Evolutionary conservation across 2,329 filamentous ascomycete genomes (phyloP).

Genomic region (Beauveria rudraprayagi): DNA sequence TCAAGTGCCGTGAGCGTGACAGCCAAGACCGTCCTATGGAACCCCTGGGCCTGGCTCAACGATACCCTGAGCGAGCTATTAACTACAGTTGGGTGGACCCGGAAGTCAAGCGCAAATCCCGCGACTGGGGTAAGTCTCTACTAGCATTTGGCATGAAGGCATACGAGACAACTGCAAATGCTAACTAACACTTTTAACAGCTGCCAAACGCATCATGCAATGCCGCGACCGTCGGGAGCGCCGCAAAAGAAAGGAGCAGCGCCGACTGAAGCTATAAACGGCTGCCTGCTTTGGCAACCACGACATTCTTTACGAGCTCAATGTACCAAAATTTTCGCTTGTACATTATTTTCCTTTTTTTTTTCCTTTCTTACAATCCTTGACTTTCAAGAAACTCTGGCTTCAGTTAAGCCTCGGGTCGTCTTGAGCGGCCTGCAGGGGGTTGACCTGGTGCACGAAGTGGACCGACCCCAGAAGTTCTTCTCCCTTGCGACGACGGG

Average conservation of each 20-base stretch:
- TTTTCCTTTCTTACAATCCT: neutral
- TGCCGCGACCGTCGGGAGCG: slow-evolving; percentile 30
- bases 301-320: slow-evolving; percentile 12
- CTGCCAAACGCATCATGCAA: slow-evolving; percentile 27
- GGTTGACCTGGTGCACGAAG: neutral
- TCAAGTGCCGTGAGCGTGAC: slow-evolving; percentile 33
- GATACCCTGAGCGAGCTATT: slow-evolving; percentile 41
- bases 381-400: neutral
- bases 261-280: slow-evolving; percentile 27
- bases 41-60: slow-evolving; percentile 29
- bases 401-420: neutral
- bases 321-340: slow-evolving; percentile 12
- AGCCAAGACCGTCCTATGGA: slow-evolving; percentile 29
- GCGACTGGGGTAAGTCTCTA: slow-evolving; percentile 32
- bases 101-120: slow-evolving; percentile 29
- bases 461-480: slow-evolving; percentile 1
- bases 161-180: neutral
- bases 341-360: neutral
- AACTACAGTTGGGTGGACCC: slow-evolving; percentile 36
- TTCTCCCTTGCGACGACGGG: slow-evolving; percentile 1
- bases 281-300: slow-evolving; percentile 3
- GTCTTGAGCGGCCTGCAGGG: neutral
- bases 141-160: neutral
- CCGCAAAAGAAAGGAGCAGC: slow-evolving; percentile 30
- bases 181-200: slow-evolving; percentile 19